Percentiles rank a stretch among this genome's conserved stretches.
Conservation (phyloP, 2,329 filamentous ascomycete genomes). For the Xylaria sp. region DNA sequence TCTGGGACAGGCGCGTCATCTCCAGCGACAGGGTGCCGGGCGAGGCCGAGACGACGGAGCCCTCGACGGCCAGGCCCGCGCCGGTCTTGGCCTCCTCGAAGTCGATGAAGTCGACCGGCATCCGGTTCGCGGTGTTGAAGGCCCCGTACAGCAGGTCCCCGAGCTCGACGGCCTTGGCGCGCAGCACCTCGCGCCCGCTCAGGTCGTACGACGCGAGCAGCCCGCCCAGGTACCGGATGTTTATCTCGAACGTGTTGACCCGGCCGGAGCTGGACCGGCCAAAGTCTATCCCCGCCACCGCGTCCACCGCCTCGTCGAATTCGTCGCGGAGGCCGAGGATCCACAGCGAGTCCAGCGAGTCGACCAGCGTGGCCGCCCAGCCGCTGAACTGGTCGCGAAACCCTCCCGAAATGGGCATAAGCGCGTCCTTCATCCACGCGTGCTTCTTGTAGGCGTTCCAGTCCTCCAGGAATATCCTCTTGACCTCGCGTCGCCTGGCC, state of each 20-base stretch:
- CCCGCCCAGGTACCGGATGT: constrained; percentile 49
- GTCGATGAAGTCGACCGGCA: constrained; percentile 52
- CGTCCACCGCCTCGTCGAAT: constrained; percentile 51
- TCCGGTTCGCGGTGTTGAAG: constrained; percentile 49
- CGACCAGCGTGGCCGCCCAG: constrained; percentile 57
- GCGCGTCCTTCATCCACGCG: constrained; percentile 53
- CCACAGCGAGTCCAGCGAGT: constrained; percentile 53
- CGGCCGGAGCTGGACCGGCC: constrained; percentile 38
- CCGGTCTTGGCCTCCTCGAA: constrained; percentile 45
- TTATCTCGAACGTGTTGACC: constrained; percentile 50
- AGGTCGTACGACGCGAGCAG: constrained; percentile 46
- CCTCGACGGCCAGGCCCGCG: constrained; percentile 38
- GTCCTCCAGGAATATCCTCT: constrained; percentile 39
- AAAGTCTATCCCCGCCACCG: constrained; percentile 51
- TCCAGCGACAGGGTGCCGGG: constrained; percentile 71
- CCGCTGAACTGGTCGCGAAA: constrained; percentile 50
- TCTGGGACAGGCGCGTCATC: constrained; percentile 71
- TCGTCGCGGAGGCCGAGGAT: constrained; percentile 54
- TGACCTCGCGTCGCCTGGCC: constrained; percentile 39
- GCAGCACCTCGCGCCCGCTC: constrained; percentile 42
- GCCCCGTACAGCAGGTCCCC: constrained; percentile 50
- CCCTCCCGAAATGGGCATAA: constrained; percentile 47
- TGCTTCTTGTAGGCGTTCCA: constrained; percentile 50
- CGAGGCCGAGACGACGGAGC: constrained; percentile 46
- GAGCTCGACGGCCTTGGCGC: constrained; percentile 48